Percentiles rank a stretch among this genome's conserved stretches.
Evolutionary conservation across 768 basidiomycete species (phyloP).

Genomic region (Auriculariales sp.): DNA sequence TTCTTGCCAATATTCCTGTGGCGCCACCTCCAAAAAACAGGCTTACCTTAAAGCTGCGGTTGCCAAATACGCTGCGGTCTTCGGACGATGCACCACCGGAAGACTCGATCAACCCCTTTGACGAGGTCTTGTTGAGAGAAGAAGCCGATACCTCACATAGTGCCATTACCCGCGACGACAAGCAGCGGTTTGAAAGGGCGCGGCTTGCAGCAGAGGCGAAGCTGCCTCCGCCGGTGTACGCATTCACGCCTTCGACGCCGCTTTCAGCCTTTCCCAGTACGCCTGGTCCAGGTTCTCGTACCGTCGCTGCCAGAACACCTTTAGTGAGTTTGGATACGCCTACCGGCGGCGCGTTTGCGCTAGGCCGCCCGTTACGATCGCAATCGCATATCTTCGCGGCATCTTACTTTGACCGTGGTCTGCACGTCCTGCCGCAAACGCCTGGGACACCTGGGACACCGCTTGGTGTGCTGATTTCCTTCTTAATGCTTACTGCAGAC

Average conservation of each 20-base stretch:
- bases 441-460: slow-evolving; percentile 24
- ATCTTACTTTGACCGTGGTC: slow-evolving; percentile 4
- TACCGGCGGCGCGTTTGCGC: slow-evolving; percentile 8
- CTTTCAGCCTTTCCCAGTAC: too few relatives aligned
- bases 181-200: slow-evolving; percentile 58
- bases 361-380: slow-evolving; percentile 23
- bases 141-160: slow-evolving; percentile 69
- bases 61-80: neutral
- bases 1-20: too few relatives aligned
- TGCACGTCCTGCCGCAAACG: slow-evolving; percentile 9
- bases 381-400: slow-evolving; percentile 18
- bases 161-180: slow-evolving; percentile 42
- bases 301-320: neutral
- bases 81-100: slow-evolving; percentile 36
- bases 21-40: neutral
- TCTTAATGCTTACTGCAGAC: slow-evolving; percentile 1
- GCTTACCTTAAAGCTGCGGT: neutral
- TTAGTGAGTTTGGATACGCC: neutral
- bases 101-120: slow-evolving; percentile 66
- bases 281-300: too few relatives aligned
- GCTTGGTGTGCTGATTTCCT: slow-evolving; percentile 14
- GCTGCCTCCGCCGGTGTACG: slow-evolving; percentile 8
- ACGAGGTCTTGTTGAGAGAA: slow-evolving; percentile 54
- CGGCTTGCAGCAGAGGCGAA: slow-evolving; percentile 61
- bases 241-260: slow-evolving; percentile 13